Percentiles rank a stretch among this genome's conserved stretches.
Evolutionary conservation across 768 basidiomycete genomes (phyloP).

Genomic region (Leccinellum luteum): DNA sequence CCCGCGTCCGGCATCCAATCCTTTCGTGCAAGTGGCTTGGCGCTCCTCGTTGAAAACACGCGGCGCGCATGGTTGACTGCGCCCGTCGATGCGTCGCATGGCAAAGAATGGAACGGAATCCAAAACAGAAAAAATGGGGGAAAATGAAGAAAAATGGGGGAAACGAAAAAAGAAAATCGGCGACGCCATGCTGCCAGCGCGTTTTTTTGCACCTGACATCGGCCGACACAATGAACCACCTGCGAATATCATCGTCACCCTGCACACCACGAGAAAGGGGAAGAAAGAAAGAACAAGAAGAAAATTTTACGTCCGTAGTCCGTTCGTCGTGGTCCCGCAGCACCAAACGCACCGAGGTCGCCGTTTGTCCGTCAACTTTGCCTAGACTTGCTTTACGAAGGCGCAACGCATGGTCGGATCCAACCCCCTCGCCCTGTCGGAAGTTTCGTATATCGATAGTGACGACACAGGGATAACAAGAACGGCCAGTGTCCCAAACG

Average conservation of each 20-base stretch:
- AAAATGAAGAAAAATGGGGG: background rate
- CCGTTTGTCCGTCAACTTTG: background rate
- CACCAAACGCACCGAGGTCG: slow-evolving; percentile 8
- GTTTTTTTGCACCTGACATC: background rate
- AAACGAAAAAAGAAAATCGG: background rate
- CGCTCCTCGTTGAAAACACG: slow-evolving; percentile 29
- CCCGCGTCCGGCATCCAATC: background rate
- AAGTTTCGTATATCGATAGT: background rate
- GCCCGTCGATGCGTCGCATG: background rate
- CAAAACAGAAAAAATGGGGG: background rate
- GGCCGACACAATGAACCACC: background rate
- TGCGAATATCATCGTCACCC: background rate
- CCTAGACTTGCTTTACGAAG: background rate
- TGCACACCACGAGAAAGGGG: background rate
- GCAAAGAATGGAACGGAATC: background rate
- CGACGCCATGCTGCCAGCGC: slow-evolving; percentile 1
- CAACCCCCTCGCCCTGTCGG: background rate
- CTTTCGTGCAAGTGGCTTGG: background rate
- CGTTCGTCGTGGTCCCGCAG: background rate
- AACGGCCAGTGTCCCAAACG: background rate
- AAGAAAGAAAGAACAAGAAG: background rate
- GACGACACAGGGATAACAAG: slow-evolving; percentile 14
- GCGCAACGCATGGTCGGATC: slow-evolving; percentile 6
- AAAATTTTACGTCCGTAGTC: background rate
- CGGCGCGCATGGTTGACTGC: slow-evolving; percentile 2